Evolutionary conservation across 2,329 filamentous ascomycete genomes (phyloP).

Genomic region (Venturia carpophila): DNA sequence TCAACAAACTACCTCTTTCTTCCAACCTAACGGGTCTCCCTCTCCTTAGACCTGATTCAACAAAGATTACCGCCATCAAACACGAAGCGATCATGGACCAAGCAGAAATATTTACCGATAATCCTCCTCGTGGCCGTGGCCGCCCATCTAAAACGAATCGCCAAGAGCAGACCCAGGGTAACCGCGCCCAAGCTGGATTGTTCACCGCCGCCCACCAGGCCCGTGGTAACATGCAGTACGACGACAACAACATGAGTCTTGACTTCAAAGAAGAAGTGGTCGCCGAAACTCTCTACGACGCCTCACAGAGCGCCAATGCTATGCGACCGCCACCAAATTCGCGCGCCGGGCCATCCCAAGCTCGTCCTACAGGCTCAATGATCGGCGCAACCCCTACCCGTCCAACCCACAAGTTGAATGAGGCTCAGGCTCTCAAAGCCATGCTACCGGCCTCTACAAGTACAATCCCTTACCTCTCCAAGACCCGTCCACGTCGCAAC

Average conservation of each 20-base stretch:
- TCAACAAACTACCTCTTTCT: not conserved
- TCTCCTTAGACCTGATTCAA: not conserved
- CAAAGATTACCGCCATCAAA: slow-evolving; percentile 2
- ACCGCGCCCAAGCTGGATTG: not conserved
- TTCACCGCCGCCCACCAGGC: not conserved
- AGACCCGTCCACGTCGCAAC: not conserved
- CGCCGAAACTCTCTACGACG: not conserved
- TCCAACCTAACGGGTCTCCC: not conserved
- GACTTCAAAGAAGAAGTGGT: not conserved
- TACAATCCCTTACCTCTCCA: not conserved
- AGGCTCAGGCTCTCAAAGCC: slow-evolving; percentile 7
- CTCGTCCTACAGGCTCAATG: not conserved
- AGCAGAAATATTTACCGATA: not conserved
- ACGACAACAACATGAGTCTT: slow-evolving; percentile 1
- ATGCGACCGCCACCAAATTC: not conserved
- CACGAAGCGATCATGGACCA: slow-evolving; percentile 8
- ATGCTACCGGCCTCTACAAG: slow-evolving; percentile 2
- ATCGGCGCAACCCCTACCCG: not conserved
- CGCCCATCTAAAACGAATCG: not conserved
- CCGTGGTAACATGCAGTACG: not conserved
- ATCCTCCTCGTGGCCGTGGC: not conserved
- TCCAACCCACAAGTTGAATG: not conserved
- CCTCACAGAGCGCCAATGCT: not conserved
- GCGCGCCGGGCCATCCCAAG: not conserved
- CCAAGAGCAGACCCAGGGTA: not conserved